Evolutionary conservation across 345 rosid genomes (phyloP).

Genomic region (Citrus trifoliata): DNA sequence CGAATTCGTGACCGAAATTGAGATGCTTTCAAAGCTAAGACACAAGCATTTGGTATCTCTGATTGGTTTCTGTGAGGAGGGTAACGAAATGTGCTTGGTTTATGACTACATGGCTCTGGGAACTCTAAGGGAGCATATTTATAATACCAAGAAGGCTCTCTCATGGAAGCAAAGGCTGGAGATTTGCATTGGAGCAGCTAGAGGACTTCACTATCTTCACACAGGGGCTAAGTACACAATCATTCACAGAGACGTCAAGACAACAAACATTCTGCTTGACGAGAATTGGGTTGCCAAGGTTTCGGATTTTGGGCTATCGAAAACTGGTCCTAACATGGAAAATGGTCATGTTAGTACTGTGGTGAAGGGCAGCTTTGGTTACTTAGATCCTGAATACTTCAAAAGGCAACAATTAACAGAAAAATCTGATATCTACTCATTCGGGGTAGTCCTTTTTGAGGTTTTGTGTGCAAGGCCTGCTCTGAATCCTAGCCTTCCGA

Average conservation of each 20-base stretch:
- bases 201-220: slow-evolving; percentile 89
- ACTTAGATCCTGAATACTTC: slow-evolving; percentile 86
- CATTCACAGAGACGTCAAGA: slow-evolving; percentile 91
- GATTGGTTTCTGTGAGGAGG: slow-evolving; percentile 85
- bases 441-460: slow-evolving; percentile 87
- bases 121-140: slow-evolving; percentile 72
- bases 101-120: slow-evolving; percentile 89
- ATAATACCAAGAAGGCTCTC: slow-evolving; percentile 50
- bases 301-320: slow-evolving; percentile 79
- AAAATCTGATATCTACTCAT: slow-evolving; percentile 86
- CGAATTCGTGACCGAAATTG: slow-evolving; percentile 81
- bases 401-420: slow-evolving; percentile 79
- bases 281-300: slow-evolving; percentile 87
- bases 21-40: slow-evolving; percentile 77
- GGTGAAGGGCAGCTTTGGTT: slow-evolving; percentile 91
- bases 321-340: slow-evolving; percentile 78
- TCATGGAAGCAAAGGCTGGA: slow-evolving; percentile 78
- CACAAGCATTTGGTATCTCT: slow-evolving; percentile 88
- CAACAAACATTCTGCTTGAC: slow-evolving; percentile 82
- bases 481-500: slow-evolving; percentile 58
- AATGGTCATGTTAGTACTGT: slow-evolving; percentile 81
- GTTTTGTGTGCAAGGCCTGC: slow-evolving; percentile 74
- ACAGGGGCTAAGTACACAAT: slow-evolving; percentile 87
- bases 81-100: slow-evolving; percentile 73
- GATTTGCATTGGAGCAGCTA: slow-evolving; percentile 72